A percentile compares a stretch with the other conserved stretches of the same genome.
Evolutionary conservation across 129 eudicot species (phyloP).

Genomic region (Deinandra increscens): DNA sequence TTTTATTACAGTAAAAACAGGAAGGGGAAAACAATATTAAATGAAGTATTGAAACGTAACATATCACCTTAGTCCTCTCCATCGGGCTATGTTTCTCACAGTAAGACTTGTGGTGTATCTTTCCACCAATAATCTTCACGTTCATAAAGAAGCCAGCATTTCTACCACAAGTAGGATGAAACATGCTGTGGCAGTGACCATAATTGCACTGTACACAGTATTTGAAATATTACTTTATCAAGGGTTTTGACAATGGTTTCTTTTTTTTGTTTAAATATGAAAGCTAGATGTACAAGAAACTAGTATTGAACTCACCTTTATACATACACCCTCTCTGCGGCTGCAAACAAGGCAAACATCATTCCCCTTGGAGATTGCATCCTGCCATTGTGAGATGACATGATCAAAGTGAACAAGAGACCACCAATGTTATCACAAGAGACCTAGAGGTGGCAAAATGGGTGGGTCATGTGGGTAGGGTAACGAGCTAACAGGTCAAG

Average conservation of each 20-base stretch:
- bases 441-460: not conserved
- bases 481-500: not conserved
- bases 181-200: constrained; percentile 90
- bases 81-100: constrained; percentile 86
- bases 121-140: constrained; percentile 59
- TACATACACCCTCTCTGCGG: constrained; percentile 79
- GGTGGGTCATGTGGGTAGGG: not conserved
- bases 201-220: constrained; percentile 65
- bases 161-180: constrained; percentile 95
- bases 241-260: not conserved
- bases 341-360: constrained; percentile 73
- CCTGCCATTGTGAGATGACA: constrained; percentile 47
- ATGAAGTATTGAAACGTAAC: not conserved
- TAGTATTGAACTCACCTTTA: constrained; percentile 52
- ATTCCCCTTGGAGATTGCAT: constrained; percentile 54
- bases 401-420: constrained; percentile 12
- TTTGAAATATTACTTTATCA: not conserved
- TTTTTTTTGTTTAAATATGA: too few relatives aligned
- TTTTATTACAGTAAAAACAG: not conserved
- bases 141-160: constrained; percentile 75
- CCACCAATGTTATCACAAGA: not conserved
- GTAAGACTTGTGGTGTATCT: constrained; percentile 90
- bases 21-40: not conserved
- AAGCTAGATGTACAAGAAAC: constrained; percentile 8
- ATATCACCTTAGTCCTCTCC: constrained; percentile 72